Evolutionary conservation across 2,329 filamentous ascomycete species (phyloP), one percentile per base, ranked within the genome.

Genomic region (Aspergillus clavatus): DNA sequence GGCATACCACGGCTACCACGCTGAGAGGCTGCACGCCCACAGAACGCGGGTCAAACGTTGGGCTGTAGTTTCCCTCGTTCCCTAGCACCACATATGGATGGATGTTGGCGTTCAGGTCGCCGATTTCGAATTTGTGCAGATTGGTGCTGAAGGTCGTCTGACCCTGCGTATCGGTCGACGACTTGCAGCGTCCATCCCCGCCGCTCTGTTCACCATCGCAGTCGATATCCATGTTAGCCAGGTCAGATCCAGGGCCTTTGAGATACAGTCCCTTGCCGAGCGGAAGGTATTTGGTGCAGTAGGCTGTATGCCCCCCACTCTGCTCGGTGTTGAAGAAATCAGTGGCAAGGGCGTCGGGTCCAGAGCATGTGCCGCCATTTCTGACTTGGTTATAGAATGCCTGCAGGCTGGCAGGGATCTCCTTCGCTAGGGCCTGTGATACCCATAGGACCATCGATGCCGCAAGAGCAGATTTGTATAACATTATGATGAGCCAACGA

Each of bases 61-160:
- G 27, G 3, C 28, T 26, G 21, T 38, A 37, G n/a, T 36, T 12
- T 3, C 42, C 53, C 16, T 47, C 42, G 27, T 58, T 59, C 4
- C 57, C 57, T 4, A 60, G 50, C 4, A 60, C 58, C n/a, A 60
- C 55, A 23, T 57, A 60, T 8, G 52, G 48, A 28, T 57, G 55
- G 27, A 55, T 50, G 36, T 57, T 54, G 10, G 55, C 40, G 40
- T 60, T 53, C 19, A 60, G 48, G 27, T 60, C 57, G 2, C 48
- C 24, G 33, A 56, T 53, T 1, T 47, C 50, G 24, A 40, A 47
- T n/a, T 38, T n/a, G 18, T 45, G 24, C 5, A 50, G 39, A 19
- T 44, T 29, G n/a, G 44, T 22, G 35, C 47, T 52, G 14, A 40
- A 54, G 2, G 42, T 31, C 3, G 52, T 54, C 29, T 50, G 38